phyloP scores from a whole-genome alignment of 2,329 filamentous ascomycete species.

The Aspergillus carbonarius region DNA sequence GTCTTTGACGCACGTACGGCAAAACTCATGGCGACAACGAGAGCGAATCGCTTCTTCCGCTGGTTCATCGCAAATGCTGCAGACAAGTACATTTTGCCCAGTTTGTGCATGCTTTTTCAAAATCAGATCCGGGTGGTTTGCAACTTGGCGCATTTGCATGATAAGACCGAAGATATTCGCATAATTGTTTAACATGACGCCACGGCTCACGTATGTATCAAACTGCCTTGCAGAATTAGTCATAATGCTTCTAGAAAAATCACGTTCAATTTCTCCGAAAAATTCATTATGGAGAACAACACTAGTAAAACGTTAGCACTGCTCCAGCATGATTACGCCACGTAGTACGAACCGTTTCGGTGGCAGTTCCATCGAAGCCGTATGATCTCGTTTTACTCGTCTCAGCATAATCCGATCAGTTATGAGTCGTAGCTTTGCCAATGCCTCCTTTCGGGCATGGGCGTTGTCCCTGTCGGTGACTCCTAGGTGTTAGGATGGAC shows the following conservation, averaged over 20 bases:
- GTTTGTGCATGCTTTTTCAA: conserved; percentile 82
- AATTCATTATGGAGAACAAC: conserved; percentile 91
- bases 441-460: conserved; percentile 64
- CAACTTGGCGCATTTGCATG: conserved; percentile 98
- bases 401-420: conserved; percentile 95
- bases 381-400: conserved; percentile 90
- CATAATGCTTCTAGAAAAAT: conserved; percentile 96
- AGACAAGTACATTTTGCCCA: conserved; percentile 86
- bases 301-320: conserved; percentile 24
- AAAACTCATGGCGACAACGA: conserved; percentile 90
- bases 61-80: conserved; percentile 93
- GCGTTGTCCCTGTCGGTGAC: conserved; percentile 57
- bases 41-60: conserved; percentile 93
- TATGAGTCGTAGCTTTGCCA: conserved; percentile 80
- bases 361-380: conserved; percentile 91
- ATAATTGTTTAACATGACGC: conserved; percentile 94
- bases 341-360: conserved; percentile 68
- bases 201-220: conserved; percentile 91
- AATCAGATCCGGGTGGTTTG: conserved; percentile 92
- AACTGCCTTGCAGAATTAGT: conserved; percentile 84
- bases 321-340: neutral
- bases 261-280: conserved; percentile 93
- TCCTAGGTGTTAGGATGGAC: conserved; percentile 44
- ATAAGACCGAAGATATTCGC: conserved; percentile 98
- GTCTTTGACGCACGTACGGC: conserved; percentile 73